These are phyloP conservation scores for Emydomyces testavorans DNA, from an alignment of 2,329 filamentous ascomycete genomes.

Conservation along the genomic window DNA sequence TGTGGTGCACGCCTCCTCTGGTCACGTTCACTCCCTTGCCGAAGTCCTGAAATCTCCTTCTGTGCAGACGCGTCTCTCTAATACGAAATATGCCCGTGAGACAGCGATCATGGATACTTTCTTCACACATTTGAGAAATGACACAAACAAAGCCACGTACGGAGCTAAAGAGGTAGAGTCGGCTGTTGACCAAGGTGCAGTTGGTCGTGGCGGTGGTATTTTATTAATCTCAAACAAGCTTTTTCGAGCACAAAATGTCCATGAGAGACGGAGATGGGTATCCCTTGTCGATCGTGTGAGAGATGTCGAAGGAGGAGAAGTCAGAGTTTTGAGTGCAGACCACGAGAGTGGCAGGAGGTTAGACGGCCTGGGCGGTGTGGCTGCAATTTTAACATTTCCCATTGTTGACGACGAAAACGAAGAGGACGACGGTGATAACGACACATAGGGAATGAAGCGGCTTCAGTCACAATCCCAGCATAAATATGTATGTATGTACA, in stretches of 20 bases:
- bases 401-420: slow-evolving; percentile 69
- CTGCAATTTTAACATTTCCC: slow-evolving; percentile 82
- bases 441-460: slow-evolving; percentile 29
- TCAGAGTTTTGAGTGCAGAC: slow-evolving; percentile 77
- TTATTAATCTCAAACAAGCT: slow-evolving; percentile 77
- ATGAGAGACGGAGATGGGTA: slow-evolving; percentile 68
- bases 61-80: slow-evolving; percentile 62
- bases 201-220: slow-evolving; percentile 73
- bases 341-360: slow-evolving; percentile 86
- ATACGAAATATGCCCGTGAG: slow-evolving; percentile 81
- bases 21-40: slow-evolving; percentile 74
- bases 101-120: slow-evolving; percentile 77
- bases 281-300: slow-evolving; percentile 77
- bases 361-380: slow-evolving; percentile 74
- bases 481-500: background rate
- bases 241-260: slow-evolving; percentile 72
- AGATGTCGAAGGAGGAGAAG: slow-evolving; percentile 68
- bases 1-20: slow-evolving; percentile 75
- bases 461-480: background rate
- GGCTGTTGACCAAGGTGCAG: slow-evolving; percentile 76
- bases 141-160: slow-evolving; percentile 86
- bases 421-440: slow-evolving; percentile 33
- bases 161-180: slow-evolving; percentile 69
- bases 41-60: slow-evolving; percentile 75
- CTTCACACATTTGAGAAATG: slow-evolving; percentile 61